Conservation (phyloP, 2,329 filamentous ascomycete genomes). For the Chaetomium globosum region DNA sequence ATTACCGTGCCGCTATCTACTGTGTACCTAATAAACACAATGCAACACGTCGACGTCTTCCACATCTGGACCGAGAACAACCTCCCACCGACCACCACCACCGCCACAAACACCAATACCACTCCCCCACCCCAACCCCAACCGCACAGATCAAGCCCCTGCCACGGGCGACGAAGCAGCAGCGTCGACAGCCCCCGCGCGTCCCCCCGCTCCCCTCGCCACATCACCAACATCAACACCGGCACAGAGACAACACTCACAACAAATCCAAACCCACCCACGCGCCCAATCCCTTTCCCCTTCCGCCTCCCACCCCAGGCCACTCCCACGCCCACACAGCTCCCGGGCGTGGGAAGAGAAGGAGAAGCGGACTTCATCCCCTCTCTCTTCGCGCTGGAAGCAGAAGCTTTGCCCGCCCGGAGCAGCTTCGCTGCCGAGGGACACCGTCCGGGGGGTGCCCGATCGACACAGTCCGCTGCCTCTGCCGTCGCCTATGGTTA, state of each 20-base stretch:
- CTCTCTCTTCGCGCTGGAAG: constrained; percentile 19
- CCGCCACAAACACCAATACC: not conserved
- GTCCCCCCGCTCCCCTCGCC: not conserved
- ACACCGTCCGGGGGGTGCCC: constrained; percentile 34
- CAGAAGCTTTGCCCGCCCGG: constrained; percentile 26
- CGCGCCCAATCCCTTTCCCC: not conserved
- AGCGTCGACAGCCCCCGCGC: not conserved
- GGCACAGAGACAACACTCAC: too few relatives aligned
- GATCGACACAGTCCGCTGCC: constrained; percentile 38
- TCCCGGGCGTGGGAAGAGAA: not conserved
- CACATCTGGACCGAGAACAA: constrained; percentile 26
- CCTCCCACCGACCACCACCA: constrained; percentile 7
- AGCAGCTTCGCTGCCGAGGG: constrained; percentile 30
- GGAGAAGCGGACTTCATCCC: not conserved
- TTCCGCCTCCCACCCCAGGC: not conserved
- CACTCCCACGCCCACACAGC: not conserved
- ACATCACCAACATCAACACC: not conserved
- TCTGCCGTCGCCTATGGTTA: constrained; percentile 38
- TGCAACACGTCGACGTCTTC: constrained; percentile 29
- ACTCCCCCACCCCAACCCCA: constrained; percentile 4
- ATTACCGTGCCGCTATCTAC: not conserved
- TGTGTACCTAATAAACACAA: not conserved
- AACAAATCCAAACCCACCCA: not conserved
- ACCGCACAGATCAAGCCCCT: not conserved
- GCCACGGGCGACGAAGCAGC: not conserved